A percentile compares a stretch with the other conserved stretches of the same genome.
Evolutionary conservation across 176 grass and related monocot genomes (phyloP).

Genomic region (Cenchrus purpureus): DNA sequence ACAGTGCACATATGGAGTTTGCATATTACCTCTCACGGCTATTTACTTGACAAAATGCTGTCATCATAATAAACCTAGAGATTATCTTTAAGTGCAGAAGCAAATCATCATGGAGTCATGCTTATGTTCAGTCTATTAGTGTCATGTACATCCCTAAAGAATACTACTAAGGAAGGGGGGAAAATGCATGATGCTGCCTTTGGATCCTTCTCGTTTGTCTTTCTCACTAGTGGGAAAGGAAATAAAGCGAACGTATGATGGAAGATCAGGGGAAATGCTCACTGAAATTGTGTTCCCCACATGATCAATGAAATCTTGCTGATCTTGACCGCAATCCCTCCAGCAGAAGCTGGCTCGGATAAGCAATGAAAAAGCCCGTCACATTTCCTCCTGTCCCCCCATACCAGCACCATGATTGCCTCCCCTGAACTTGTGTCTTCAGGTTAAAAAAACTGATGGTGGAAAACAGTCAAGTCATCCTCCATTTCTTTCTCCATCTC

Average conservation of each 20-base stretch:
- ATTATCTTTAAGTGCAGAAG: neutral
- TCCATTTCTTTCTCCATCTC: constrained; percentile 42
- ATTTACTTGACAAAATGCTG: neutral
- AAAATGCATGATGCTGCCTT: constrained; percentile 4
- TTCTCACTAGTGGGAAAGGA: constrained; percentile 32
- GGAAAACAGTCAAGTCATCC: constrained; percentile 6
- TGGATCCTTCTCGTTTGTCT: constrained; percentile 38
- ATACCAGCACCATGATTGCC: constrained; percentile 38
- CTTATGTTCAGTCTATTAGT: constrained; percentile 23
- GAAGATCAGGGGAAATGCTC: constrained; percentile 46
- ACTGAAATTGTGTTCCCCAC: constrained; percentile 46
- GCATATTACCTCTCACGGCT: neutral
- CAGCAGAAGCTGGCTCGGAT: constrained; percentile 18
- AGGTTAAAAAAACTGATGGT: constrained; percentile 12
- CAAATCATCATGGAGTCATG: neutral
- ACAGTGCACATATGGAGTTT: neutral
- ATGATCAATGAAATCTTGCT: constrained; percentile 43
- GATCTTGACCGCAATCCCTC: constrained; percentile 35
- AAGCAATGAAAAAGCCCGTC: constrained; percentile 40
- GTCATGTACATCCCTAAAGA: neutral
- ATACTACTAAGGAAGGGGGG: neutral
- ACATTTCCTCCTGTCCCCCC: constrained; percentile 33
- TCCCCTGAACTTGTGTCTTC: constrained; percentile 35
- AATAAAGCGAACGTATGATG: constrained; percentile 41
- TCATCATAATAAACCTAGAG: neutral